Conservation (phyloP, 352 stramenopile species). For the Globisporangium echinulatum region DNA sequence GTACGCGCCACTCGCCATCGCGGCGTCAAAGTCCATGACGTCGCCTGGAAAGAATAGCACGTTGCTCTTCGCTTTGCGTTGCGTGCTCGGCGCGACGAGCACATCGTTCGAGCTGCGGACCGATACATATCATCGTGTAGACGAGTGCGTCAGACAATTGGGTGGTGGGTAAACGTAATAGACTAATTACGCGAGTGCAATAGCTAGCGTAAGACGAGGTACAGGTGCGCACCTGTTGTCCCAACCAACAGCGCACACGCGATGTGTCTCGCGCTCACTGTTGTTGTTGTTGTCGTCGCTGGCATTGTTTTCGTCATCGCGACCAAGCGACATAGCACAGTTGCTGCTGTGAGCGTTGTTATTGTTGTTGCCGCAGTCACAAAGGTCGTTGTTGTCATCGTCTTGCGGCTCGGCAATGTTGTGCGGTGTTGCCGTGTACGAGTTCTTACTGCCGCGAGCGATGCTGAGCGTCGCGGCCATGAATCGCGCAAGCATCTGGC, state of each 20-base stretch:
- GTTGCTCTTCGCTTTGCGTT: slow-evolving; percentile 21
- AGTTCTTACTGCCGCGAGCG: not conserved
- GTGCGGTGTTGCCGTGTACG: not conserved
- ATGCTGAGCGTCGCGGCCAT: slow-evolving; percentile 20
- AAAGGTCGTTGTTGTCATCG: not conserved
- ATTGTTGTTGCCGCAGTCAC: not conserved
- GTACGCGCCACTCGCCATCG: slow-evolving; percentile 33
- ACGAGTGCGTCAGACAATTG: not conserved
- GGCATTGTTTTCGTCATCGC: not conserved
- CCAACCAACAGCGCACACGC: slow-evolving; percentile 24
- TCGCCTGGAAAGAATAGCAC: slow-evolving; percentile 72
- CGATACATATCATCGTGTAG: not conserved
- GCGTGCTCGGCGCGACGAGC: slow-evolving; percentile 24
- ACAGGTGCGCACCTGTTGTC: slow-evolving; percentile 19
- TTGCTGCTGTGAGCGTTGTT: not conserved
- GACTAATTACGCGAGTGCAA: not conserved
- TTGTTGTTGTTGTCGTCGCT: not conserved
- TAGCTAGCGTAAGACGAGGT: not conserved
- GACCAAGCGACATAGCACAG: not conserved
- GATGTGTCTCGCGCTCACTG: slow-evolving; percentile 13
- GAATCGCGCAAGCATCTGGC: slow-evolving; percentile 12
- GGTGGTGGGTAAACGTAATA: too few relatives aligned
- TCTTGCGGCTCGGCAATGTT: not conserved
- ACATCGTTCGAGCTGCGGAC: slow-evolving; percentile 41
- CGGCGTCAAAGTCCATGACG: slow-evolving; percentile 43